Evolutionary conservation across 2,329 filamentous ascomycete species (phyloP), one percentile per base, ranked within the genome.

Genomic region (Ophiostoma sp.): DNA sequence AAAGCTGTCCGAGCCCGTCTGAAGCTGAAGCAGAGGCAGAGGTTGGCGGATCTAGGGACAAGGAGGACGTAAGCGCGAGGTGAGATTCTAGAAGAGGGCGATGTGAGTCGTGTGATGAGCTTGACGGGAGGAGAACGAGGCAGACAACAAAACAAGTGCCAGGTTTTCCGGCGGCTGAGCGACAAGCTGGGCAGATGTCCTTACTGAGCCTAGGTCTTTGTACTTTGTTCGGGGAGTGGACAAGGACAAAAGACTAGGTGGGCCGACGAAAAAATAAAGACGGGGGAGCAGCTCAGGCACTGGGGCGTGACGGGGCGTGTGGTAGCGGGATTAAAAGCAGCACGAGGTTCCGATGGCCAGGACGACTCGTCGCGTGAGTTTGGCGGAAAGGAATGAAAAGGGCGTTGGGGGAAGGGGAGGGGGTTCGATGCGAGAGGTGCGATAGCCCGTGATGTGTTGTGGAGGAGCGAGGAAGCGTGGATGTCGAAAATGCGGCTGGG

Each of bases 401-500:
- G 49, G 44, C 16, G 16, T 11, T 60, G 2, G 14, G 41, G 12
- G 8, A 55, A 18, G 49, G 49, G 49, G 27, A 27, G 27, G 27
- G 18, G 55, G 7, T 38, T 8, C 5, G 55, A 38, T 9, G 55
- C 6, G 12, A 62, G 36, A 62, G 55, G 55, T 62, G 55, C 55
- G 27, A 42, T 42, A 42, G 55, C 66, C 62, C 68, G 64, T 69
- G 68, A 66, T 70, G 64, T 47, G 64, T 47, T 45, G 42, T 58
- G 45, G 65, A 66, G 55, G 67, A 38, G 67, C 40, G 62, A 40
- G 47, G 41, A 65, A 69, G 64, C 58, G 65, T 68, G 63, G 65
- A 71, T 67, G 69, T 70, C 63, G 68, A 71, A 71, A 72, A 67
- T 72, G 68, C 69, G 71, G 71, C 69, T 70, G 68, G 69, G 66